Conservation (phyloP, 768 basidiomycete genomes). For the Auriscalpium vulgare region DNA sequence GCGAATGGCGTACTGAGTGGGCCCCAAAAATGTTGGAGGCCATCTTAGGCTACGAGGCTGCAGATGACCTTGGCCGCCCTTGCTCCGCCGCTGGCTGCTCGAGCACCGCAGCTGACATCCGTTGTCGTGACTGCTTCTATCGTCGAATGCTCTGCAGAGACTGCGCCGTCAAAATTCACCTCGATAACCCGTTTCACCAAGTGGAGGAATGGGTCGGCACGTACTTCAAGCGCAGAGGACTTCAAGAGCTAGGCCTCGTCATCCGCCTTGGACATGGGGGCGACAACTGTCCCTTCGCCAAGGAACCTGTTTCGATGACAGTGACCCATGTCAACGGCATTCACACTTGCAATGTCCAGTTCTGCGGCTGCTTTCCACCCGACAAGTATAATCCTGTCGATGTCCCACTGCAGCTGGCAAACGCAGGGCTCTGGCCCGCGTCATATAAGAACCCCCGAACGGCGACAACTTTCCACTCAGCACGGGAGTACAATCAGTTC, state of each 20-base stretch:
- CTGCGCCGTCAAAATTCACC: neutral
- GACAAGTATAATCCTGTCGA: neutral
- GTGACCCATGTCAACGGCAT: neutral
- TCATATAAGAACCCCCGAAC: neutral
- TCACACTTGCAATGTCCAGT: neutral
- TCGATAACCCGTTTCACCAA: neutral
- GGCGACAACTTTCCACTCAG: neutral
- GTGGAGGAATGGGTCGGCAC: neutral
- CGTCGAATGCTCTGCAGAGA: neutral
- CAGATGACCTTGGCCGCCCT: neutral
- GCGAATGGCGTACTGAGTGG: neutral
- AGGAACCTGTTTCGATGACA: neutral
- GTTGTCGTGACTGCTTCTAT: neutral
- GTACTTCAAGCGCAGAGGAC: neutral
- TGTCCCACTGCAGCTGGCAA: neutral
- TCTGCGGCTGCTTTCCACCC: neutral
- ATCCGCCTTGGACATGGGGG: neutral
- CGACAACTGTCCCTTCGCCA: neutral
- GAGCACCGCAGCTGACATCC: neutral
- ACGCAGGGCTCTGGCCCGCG: neutral
- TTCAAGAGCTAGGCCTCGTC: neutral
- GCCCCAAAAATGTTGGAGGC: neutral
- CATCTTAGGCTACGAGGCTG: neutral
- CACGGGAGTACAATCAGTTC: neutral
- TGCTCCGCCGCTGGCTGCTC: neutral